A percentile compares a stretch with the other conserved stretches of the same genome.
phyloP scores from a whole-genome alignment of 148 eudicot species.

The Beta vulgaris region DNA sequence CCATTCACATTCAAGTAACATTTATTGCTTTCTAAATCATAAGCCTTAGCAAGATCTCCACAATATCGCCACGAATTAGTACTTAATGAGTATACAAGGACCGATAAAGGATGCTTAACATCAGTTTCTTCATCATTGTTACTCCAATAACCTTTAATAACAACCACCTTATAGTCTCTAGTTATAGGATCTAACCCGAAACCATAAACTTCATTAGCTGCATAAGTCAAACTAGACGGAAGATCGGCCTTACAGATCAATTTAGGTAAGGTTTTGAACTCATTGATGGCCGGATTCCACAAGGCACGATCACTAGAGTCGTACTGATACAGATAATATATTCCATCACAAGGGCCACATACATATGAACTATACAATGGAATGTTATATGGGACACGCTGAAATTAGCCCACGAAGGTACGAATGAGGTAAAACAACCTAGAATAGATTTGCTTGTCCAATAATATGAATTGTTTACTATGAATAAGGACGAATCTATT shows the following conservation, averaged over 20 bases:
- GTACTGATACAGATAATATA: slow-evolving; percentile 17
- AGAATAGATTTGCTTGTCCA: too few species aligned
- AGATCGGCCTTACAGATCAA: slow-evolving; percentile 5
- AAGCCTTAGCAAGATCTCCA: slow-evolving; percentile 14
- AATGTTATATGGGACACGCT: too few species aligned
- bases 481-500: too few species aligned
- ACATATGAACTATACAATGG: slow-evolving; percentile 18
- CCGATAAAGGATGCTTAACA: slow-evolving; percentile 6
- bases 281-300: slow-evolving; percentile 23
- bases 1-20: slow-evolving; percentile 15
- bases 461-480: too few species aligned
- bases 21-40: slow-evolving; percentile 8
- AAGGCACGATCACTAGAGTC: slow-evolving; percentile 13
- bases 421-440: too few species aligned
- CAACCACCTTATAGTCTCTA: slow-evolving; percentile 21
- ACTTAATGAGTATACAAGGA: slow-evolving; percentile 19
- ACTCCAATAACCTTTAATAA: slow-evolving; percentile 21
- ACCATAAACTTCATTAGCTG: slow-evolving; percentile 16
- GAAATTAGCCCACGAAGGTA: too few species aligned
- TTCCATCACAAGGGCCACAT: slow-evolving; percentile 17
- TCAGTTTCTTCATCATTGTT: neutral
- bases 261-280: slow-evolving; percentile 10
- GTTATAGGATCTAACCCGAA: slow-evolving; percentile 14
- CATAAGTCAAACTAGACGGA: slow-evolving; percentile 13
- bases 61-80: slow-evolving; percentile 20